Base-by-base conservation (phyloP, 805 yeast genomes). In the Candida taoyuanica region DNA sequence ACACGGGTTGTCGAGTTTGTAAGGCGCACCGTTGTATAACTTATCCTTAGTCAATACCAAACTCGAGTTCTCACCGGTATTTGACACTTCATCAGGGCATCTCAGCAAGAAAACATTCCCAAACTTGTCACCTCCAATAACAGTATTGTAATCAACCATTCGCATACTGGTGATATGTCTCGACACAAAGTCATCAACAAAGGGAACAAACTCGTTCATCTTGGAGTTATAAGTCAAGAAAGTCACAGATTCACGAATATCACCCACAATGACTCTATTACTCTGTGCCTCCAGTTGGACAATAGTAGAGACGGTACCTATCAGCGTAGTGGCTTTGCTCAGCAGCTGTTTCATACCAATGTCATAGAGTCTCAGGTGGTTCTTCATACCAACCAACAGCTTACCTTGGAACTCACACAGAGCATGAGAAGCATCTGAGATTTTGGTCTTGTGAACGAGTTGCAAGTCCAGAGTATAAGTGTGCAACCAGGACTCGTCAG, bases 121-220 rank as follows among this genome's bases (percentile, higher is more conserved):
- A 60, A 84, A 87, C 53, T 79, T 81, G 56, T 93, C 98, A 12
- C 96, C 96, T 1, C 85, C 86, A 29, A 83, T 64, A 1, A 84
- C 74, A 0, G 96, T 87, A 39, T 77, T 78, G 44, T 76, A 73
- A 56, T 93, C 98, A 5, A 93, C 60, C 46, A 76, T 62, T 3
- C 68, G 53, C 30, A 82, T 49, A 3, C 78, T 49, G 0, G 94
- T 81, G 4, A 82, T 69, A 52, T 82, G 84, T 23, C 96, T 65
- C 24, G 78, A 68, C 27, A 81, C 61, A 1, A 70, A 58, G 59
- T 93, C 98, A 52, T 79, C 88, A 1, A 78, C 79, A 40, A 89
- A 64, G 2, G 82, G 74, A 7, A 76, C 53, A 50, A 91, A 84
- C 16, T 53, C 61, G 46, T 75, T 74, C 3, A 54, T 57, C 2